Base-by-base conservation (phyloP, 1,284 basidiomycete species). In the Ceraceosorus guamensis region DNA sequence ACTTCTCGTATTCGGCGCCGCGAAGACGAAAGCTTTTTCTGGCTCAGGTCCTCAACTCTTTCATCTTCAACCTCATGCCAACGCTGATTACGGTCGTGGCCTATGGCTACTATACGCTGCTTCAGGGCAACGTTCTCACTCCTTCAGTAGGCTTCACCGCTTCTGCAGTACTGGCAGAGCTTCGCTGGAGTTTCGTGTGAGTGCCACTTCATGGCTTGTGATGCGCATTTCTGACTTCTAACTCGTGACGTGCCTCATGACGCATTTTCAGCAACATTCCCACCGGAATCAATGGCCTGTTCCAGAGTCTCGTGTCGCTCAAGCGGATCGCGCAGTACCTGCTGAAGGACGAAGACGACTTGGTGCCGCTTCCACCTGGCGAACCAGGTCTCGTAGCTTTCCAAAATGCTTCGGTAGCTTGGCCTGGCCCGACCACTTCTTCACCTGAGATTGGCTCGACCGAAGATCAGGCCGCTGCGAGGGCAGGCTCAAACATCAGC, bases 251-350 rank as follows among this genome's bases (percentile, higher is more conserved):
- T 24, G 24, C 24, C 24, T 24, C 24, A 24, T 24, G 24, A 24
- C 24, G 24, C 24, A 24, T 24, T 3, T 2, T 24, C 24, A 24
- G 24, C 39, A 41, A 51, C 33, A 51, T 61, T 30, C 48, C 67
- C n/a, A 67, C 67, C 6, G 46, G 61, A 24, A 46, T 70, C 53
- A 68, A 60, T 43, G 48, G 48, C 48, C 56, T 73, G 7, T 59
- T 79, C 7, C 75, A 90, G 82, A 82, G 87, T 0, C 80, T 83
- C 30, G 87, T 93, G 2, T 84, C 87, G 0, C 74, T 92, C 32
- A 82, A 88, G 51, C 87, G 91, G 52, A 88, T 93, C 56, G 81
- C 87, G 31, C 83, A 82, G 0, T 93, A 87, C 76, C 81, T 93
- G 6, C 81, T 82, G 4, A 89, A 91, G 75, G 87, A 88, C 46